Conservation (phyloP, 2,329 filamentous ascomycete species). For the Coniochaeta sp. region DNA sequence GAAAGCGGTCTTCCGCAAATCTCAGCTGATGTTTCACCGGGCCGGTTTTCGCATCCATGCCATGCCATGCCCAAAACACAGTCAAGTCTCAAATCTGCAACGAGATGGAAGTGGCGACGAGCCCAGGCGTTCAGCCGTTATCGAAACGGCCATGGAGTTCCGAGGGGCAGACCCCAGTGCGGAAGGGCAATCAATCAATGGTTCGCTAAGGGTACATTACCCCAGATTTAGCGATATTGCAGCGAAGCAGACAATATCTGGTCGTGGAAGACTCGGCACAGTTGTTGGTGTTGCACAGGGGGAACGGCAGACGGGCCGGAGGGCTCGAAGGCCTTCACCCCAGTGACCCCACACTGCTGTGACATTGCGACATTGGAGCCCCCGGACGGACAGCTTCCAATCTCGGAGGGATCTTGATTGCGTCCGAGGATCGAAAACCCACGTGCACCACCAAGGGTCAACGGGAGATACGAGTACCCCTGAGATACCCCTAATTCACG, state of each 20-base stretch:
- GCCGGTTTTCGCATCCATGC: neutral
- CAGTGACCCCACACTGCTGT: neutral
- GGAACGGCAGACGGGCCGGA: neutral
- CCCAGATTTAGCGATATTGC: constrained; percentile 2
- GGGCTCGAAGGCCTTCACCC: neutral
- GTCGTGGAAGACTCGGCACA: neutral
- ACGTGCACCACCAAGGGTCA: neutral
- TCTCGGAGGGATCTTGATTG: neutral
- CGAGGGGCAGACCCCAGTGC: neutral
- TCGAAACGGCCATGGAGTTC: neutral
- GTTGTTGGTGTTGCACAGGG: no score
- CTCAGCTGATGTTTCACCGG: neutral
- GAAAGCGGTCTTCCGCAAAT: neutral
- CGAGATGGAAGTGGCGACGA: no score
- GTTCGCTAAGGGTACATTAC: neutral
- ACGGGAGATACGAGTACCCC: neutral
- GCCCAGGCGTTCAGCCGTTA: neutral
- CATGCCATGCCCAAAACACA: neutral
- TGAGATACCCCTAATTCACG: no score
- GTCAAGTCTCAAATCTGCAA: neutral
- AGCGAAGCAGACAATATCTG: neutral
- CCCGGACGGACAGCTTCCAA: neutral
- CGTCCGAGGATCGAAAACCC: neutral
- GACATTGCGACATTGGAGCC: neutral
- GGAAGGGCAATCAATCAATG: neutral